Base-by-base conservation (phyloP, 2,329 filamentous ascomycete genomes). In the Nemania sp. region DNA sequence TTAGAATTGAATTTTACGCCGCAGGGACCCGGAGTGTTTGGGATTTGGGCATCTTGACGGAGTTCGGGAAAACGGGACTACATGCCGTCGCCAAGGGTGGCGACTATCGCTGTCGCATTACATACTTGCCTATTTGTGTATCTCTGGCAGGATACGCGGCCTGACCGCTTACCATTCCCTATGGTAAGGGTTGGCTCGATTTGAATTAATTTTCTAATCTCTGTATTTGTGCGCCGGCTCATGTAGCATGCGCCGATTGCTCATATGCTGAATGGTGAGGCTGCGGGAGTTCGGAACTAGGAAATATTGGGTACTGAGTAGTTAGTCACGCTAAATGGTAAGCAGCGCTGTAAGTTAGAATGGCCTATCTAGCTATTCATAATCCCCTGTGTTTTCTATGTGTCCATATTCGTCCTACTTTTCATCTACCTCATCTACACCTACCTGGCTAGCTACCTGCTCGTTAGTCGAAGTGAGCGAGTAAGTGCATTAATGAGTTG, bases 21-120 rank as follows among this genome's bases (percentile, higher is more conserved):
- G 25, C 20, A 34, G 37, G 12, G 40, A 55, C 32, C 39, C 18
- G 51, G 34, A 50, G 37, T 47, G 17, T 51, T 20, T 46, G 40
- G 29, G 54, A 42, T 42, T 53, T 51, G 50, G 47, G 57, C 54
- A 63, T 61, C n/a, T n/a, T n/a, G 48, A 37, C 35, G 65, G 63
- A 60, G 61, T 66, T 63, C 17, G 29, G 60, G 56, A 54, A 40
- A 11, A 51, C 47, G 25, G 25, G 21, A 39, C 29, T 53, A 49
- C 35, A 45, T 59, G 42, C 29, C 12, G 54, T 35, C 21, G 35
- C 10, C 3, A 13, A 4, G 52, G 50, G 45, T 39, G 29, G 37
- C 21, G 11, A 21, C 48, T 13, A 21, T 29, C 34, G 46, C 47
- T 29, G 34, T 45, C 17, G 43, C n/a, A 49, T 49, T 29, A 32